These are phyloP conservation scores for Scheffersomyces stipitis DNA, from an alignment of 805 yeast species.

Conservation along the genomic window DNA sequence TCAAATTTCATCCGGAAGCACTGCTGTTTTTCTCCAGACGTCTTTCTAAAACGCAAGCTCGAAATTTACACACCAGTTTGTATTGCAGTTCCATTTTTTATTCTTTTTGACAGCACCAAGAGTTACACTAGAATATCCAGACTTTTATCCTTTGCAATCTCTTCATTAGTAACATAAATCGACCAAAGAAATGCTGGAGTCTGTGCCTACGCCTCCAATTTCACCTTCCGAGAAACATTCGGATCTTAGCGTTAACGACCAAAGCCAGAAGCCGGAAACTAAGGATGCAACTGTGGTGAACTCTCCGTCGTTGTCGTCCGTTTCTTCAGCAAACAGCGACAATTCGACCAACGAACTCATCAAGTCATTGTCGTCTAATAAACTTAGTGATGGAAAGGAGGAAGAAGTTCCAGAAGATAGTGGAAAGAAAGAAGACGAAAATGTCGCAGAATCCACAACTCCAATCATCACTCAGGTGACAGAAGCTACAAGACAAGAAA, in stretches of 20 bases:
- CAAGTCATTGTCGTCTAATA: conserved; percentile 15
- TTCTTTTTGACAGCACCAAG: too few species aligned
- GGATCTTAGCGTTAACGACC: too few species aligned
- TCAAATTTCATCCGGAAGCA: too few species aligned
- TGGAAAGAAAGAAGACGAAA: not conserved
- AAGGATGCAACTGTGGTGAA: not conserved
- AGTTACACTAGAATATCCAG: too few species aligned
- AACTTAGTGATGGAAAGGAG: conserved; percentile 1
- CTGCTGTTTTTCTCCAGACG: too few species aligned
- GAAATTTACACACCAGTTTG: too few species aligned
- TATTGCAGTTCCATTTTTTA: too few species aligned
- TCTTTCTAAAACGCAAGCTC: too few species aligned
- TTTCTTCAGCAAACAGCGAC: conserved; percentile 22
- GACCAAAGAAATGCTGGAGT: not conserved
- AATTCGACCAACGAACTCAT: conserved; percentile 24
- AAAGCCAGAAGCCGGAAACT: not conserved
- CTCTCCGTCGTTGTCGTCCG: conserved; percentile 20
- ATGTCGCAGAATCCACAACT: not conserved
- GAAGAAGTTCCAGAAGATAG: not conserved
- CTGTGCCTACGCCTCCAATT: not conserved
- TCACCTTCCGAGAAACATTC: not conserved
- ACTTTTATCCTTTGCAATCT: too few species aligned
- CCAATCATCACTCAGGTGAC: not conserved
- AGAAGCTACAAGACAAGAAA: not conserved
- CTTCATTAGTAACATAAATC: not conserved